These are phyloP conservation scores for Xylaria sp. DNA, from an alignment of 2,329 filamentous ascomycete genomes.

Conservation along the genomic window DNA sequence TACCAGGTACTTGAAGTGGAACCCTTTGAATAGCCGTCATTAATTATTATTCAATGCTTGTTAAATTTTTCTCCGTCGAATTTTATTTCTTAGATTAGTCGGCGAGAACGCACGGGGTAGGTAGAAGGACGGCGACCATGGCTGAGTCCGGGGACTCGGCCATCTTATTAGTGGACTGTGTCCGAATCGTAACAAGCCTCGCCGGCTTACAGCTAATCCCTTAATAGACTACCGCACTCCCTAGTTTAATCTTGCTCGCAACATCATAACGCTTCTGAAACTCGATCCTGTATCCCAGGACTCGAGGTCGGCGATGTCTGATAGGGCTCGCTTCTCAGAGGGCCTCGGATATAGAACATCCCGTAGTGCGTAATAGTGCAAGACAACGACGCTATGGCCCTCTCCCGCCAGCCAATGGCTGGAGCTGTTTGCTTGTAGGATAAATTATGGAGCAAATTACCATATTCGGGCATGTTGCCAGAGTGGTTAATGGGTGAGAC, in stretches of 20 bases:
- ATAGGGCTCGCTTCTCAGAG: background rate
- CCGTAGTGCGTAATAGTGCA: background rate
- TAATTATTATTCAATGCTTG: background rate
- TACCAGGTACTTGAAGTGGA: background rate
- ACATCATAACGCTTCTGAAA: background rate
- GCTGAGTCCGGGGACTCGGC: constrained; percentile 17
- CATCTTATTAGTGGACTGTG: constrained; percentile 12
- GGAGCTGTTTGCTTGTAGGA: background rate
- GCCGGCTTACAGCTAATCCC: background rate
- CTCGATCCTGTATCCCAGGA: background rate
- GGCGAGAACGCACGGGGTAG: constrained; percentile 26
- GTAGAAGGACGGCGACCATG: constrained; percentile 22
- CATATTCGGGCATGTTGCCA: constrained; percentile 42
- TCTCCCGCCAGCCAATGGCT: too few species aligned
- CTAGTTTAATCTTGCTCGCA: constrained; percentile 6
- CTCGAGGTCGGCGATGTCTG: background rate
- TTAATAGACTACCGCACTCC: background rate
- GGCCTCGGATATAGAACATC: background rate
- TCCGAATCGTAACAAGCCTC: background rate
- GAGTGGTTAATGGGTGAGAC: constrained; percentile 50
- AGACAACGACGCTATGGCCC: too few species aligned
- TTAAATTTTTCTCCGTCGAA: background rate
- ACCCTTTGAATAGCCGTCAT: constrained; percentile 5
- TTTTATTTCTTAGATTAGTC: constrained; percentile 13
- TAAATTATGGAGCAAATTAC: background rate